These are phyloP conservation scores for Senna tora DNA, from an alignment of 306 rosid species.

Conservation along the genomic window DNA sequence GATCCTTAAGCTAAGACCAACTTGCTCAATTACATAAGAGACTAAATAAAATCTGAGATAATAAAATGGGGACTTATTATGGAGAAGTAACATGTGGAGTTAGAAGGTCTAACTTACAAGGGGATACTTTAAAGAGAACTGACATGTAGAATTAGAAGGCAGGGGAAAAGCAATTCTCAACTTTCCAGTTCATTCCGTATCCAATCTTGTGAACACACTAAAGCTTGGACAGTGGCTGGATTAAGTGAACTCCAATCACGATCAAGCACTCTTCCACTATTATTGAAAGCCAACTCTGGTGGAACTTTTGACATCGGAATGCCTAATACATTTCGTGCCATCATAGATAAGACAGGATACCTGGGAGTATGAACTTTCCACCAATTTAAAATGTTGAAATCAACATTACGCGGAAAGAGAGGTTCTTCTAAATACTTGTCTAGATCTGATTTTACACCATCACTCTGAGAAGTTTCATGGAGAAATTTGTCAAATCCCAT, in stretches of 20 bases:
- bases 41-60: conserved; percentile 29
- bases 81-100: conserved; percentile 37
- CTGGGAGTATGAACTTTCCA: conserved; percentile 98
- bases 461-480: conserved; percentile 79
- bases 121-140: conserved; percentile 21
- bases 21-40: conserved; percentile 36
- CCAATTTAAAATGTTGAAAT: conserved; percentile 84
- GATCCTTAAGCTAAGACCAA: conserved; percentile 4
- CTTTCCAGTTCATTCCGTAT: conserved; percentile 88
- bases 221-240: conserved; percentile 77
- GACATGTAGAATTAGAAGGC: conserved; percentile 49
- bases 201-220: conserved; percentile 97
- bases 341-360: conserved; percentile 95
- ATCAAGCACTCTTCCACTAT: conserved; percentile 63
- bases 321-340: conserved; percentile 91
- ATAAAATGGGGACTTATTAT: conserved; percentile 3
- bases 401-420: conserved; percentile 83
- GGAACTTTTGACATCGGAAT: conserved; percentile 79
- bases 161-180: conserved; percentile 38
- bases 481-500: conserved; percentile 93
- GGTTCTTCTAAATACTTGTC: conserved; percentile 98
- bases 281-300: conserved; percentile 60
- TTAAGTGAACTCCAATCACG: conserved; percentile 78
- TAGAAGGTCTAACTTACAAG: conserved; percentile 46
- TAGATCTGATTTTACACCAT: conserved; percentile 81